Percentiles rank a stretch among this genome's conserved stretches.
These are phyloP conservation scores for Juglanconis sp. DNA, from an alignment of 2,329 filamentous ascomycete genomes.

Conservation along the genomic window DNA sequence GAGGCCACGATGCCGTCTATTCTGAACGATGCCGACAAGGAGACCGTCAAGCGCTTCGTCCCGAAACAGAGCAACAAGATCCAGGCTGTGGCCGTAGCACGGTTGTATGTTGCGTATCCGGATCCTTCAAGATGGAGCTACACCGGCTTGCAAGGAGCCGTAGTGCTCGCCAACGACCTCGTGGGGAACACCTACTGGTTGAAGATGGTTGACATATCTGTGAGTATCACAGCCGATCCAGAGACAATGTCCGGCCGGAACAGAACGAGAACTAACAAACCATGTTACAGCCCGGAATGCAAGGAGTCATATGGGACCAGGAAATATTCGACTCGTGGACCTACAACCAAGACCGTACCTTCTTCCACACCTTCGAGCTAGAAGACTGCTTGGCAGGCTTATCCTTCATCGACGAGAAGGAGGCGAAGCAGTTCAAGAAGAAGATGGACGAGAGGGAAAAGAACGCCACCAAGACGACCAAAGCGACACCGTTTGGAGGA, in stretches of 20 bases:
- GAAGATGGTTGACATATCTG: slow-evolving; percentile 95
- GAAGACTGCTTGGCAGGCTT: slow-evolving; percentile 87
- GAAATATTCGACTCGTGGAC: slow-evolving; percentile 93
- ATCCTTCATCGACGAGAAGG: slow-evolving; percentile 95
- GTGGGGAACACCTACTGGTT: slow-evolving; percentile 97
- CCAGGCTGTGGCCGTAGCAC: slow-evolving; percentile 87
- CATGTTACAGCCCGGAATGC: slow-evolving; percentile 60
- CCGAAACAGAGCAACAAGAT: slow-evolving; percentile 97
- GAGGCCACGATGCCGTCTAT: slow-evolving; percentile 57
- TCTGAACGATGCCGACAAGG: slow-evolving; percentile 89
- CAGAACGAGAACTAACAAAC: slow-evolving; percentile 2
- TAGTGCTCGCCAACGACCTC: slow-evolving; percentile 87
- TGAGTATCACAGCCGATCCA: slow-evolving; percentile 43
- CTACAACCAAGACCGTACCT: slow-evolving; percentile 96
- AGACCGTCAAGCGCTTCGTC: slow-evolving; percentile 90
- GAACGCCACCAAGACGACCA: slow-evolving; percentile 86
- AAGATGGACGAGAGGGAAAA: slow-evolving; percentile 97
- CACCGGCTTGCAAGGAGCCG: slow-evolving; percentile 87
- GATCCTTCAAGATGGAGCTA: slow-evolving; percentile 86
- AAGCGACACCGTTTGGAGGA: slow-evolving; percentile 70
- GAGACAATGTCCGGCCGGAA: neutral
- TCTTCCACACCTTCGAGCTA: slow-evolving; percentile 96
- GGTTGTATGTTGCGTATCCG: slow-evolving; percentile 90
- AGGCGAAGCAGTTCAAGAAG: slow-evolving; percentile 94
- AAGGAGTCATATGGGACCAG: slow-evolving; percentile 93